A percentile compares a stretch with the other conserved stretches of the same genome.
phyloP scores from a whole-genome alignment of 129 eudicot genomes.

The Centrapalus pauciflorus region DNA sequence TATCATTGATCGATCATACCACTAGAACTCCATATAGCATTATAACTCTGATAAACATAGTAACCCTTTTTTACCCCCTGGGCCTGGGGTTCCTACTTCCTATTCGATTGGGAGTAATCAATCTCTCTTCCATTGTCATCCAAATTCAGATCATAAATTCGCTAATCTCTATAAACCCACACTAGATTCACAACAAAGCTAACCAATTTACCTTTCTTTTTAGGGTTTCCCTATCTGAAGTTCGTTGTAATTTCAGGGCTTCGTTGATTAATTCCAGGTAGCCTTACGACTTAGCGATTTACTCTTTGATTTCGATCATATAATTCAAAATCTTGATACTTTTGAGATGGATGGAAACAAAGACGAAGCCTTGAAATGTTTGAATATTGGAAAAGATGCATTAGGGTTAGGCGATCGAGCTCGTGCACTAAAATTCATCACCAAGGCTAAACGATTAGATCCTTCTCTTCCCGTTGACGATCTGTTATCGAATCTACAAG shows the following conservation, averaged over 20 bases:
- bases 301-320: not conserved
- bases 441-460: conserved; percentile 64
- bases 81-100: conserved; percentile 3
- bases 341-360: conserved; percentile 72
- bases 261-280: conserved; percentile 12
- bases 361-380: conserved; percentile 75
- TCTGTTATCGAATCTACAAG: conserved; percentile 30
- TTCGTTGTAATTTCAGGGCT: not conserved
- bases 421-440: conserved; percentile 60
- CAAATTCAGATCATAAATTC: not conserved
- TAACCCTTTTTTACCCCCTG: not conserved
- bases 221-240: not conserved
- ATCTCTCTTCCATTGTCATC: not conserved
- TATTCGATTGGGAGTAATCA: not conserved
- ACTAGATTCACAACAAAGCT: not conserved
- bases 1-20: too few relatives aligned
- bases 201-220: conserved; percentile 4
- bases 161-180: not conserved
- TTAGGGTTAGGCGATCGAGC: conserved; percentile 52
- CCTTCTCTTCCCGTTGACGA: conserved; percentile 57
- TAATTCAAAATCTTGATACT: not conserved
- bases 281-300: not conserved
- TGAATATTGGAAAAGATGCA: conserved; percentile 53
- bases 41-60: too few relatives aligned
- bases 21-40: conserved; percentile 12